Evolutionary conservation across 805 yeast species (phyloP).

Genomic region (Myxozyma neglecta): DNA sequence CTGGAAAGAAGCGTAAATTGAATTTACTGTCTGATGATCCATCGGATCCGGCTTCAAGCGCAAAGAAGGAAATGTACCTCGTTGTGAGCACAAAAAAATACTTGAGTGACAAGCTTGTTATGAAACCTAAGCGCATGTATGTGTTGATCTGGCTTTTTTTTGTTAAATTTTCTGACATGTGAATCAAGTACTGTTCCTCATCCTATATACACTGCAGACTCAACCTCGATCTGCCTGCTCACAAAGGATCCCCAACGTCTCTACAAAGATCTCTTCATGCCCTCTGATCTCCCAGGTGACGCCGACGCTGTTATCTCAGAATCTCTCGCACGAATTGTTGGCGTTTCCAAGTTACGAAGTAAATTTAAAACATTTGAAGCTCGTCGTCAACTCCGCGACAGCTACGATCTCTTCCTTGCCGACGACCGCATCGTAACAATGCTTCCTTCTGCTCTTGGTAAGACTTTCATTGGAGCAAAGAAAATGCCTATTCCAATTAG

Average conservation of each 20-base stretch:
- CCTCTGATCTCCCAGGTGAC: constrained; percentile 24
- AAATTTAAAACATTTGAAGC: constrained; percentile 87
- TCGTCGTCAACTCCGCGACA: constrained; percentile 67
- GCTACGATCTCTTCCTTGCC: constrained; percentile 74
- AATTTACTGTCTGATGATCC: constrained; percentile 61
- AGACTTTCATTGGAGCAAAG: constrained; percentile 62
- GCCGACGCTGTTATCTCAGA: constrained; percentile 32
- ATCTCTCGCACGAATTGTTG: constrained; percentile 52
- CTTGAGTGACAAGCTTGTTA: constrained; percentile 55
- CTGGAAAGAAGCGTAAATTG: constrained; percentile 41
- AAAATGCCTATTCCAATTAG: constrained; percentile 71
- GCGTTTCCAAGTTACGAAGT: constrained; percentile 75
- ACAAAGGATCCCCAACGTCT: constrained; percentile 62
- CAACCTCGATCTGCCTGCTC: constrained; percentile 60
- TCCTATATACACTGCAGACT: constrained; percentile 49
- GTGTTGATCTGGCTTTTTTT: constrained; percentile 8
- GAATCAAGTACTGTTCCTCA: constrained; percentile 44
- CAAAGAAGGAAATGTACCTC: constrained; percentile 47
- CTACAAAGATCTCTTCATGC: constrained; percentile 43
- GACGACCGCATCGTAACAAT: constrained; percentile 80
- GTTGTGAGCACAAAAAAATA: constrained; percentile 66
- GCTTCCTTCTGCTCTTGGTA: constrained; percentile 82
- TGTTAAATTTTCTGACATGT: background rate
- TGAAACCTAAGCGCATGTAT: constrained; percentile 44
- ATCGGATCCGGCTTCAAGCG: constrained; percentile 45